Base-by-base conservation (phyloP, 208 protist species). In the Leishmania tropica region DNA sequence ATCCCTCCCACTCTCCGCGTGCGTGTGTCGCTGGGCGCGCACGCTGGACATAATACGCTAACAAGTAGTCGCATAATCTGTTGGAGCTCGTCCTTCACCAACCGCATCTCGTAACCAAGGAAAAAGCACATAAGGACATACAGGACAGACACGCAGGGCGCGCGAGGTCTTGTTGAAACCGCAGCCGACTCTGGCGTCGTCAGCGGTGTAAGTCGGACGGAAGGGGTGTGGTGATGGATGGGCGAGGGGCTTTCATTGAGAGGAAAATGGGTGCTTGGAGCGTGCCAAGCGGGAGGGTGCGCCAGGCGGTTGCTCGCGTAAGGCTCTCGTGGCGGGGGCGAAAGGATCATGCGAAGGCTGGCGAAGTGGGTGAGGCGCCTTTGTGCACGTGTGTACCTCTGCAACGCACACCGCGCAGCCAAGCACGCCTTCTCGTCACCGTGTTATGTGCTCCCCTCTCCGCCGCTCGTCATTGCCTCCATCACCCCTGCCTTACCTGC, bases 51-150 rank as follows among this genome's bases (percentile, higher is more conserved):
- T 53, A 54, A 74, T n/a, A 45, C 24, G 28, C 47, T 74, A 74
- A 74, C 45, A 54, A 74, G 31, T 28, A n/a, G 24, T 54, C 70
- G 70, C 45, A 54, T 74, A 74, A 74, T 21, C 70, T 74, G 31
- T 31, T 40, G 62, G 62, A 5, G 31, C 31, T 68, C 62, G 15
- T 40, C 31, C 31, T 40, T 40, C 62, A 7, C 62, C 15, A 6
- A 21, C 31, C 31, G 13, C 62, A 68, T 68, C 62, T 40, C 62
- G 31, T 68, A 68, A 68, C 31, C 62, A 35, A 68, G 31, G 11
- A 6, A 68, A 62, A 62, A 62, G 56, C 15, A 60, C 21, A 0
- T 15, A 67, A 19, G 31, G 15, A 8, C 62, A 8, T 13, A 17
- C 28, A 68, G 31, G 3, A 6, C 62, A 31, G 15, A 37, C 24